These are phyloP conservation scores for Claviceps paspali DNA, from an alignment of 2,329 filamentous ascomycete species.

Conservation along the genomic window DNA sequence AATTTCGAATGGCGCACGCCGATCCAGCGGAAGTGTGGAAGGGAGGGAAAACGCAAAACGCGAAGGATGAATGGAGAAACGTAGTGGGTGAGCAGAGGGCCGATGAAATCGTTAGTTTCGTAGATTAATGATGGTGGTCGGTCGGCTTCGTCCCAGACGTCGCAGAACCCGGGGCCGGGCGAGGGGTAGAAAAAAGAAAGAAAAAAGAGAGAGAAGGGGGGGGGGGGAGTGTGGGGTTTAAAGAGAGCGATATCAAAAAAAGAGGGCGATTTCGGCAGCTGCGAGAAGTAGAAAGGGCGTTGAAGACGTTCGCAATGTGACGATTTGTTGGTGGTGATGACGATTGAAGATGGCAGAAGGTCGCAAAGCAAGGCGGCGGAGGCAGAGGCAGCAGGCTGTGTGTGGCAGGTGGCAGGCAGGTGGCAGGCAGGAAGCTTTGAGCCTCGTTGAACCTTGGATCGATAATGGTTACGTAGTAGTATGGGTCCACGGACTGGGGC, in stretches of 20 bases:
- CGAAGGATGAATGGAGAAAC: too few relatives aligned
- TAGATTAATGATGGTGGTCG: neutral
- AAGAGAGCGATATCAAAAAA: too few relatives aligned
- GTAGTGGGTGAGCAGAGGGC: neutral
- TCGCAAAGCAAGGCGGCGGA: too few relatives aligned
- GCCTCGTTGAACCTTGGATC: too few relatives aligned
- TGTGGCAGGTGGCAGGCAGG: too few relatives aligned
- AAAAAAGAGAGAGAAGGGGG: neutral
- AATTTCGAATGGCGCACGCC: neutral
- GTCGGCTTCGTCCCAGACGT: slow-evolving; percentile 5
- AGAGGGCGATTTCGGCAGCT: neutral
- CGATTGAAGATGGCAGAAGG: neutral
- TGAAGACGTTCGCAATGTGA: slow-evolving; percentile 2
- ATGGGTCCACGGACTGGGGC: too few relatives aligned
- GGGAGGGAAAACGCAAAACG: neutral
- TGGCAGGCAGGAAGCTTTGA: too few relatives aligned
- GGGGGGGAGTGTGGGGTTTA: neutral
- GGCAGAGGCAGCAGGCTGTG: too few relatives aligned
- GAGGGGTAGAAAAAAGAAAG: too few relatives aligned
- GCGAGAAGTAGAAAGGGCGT: neutral
- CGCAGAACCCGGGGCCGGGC: neutral
- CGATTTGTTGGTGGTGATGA: neutral
- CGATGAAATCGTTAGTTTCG: slow-evolving; percentile 2
- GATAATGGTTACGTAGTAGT: too few relatives aligned
- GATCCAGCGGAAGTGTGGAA: slow-evolving; percentile 1